Evolutionary conservation across 1,284 basidiomycete genomes (phyloP).

Genomic region (Kalmanozyma brasiliensis): DNA sequence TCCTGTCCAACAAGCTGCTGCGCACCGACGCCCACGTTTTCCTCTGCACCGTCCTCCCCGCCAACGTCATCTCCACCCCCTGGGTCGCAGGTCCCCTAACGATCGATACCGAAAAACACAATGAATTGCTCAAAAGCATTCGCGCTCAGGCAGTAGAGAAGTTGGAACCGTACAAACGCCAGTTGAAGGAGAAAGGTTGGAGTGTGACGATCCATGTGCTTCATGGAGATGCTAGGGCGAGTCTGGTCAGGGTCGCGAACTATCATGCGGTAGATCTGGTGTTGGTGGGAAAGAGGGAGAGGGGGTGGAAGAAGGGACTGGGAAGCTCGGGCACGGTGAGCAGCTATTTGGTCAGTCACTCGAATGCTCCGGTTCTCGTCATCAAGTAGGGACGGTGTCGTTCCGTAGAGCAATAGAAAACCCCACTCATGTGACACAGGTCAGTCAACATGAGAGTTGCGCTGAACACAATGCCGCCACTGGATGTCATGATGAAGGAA

Average conservation of each 20-base stretch:
- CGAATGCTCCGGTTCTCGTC: slow-evolving; percentile 61
- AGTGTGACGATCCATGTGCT: slow-evolving; percentile 63
- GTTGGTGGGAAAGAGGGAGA: slow-evolving; percentile 53
- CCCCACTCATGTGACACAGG: no score
- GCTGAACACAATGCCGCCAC: no score
- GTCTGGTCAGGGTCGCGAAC: slow-evolving; percentile 54
- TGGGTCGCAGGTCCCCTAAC: slow-evolving; percentile 64
- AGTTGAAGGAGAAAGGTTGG: slow-evolving; percentile 57
- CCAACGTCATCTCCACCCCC: slow-evolving; percentile 59
- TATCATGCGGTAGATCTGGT: slow-evolving; percentile 60
- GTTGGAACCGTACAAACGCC: slow-evolving; percentile 59
- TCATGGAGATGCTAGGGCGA: slow-evolving; percentile 60
- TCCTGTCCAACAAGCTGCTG: slow-evolving; percentile 55
- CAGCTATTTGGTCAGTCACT: slow-evolving; percentile 59
- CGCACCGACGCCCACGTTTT: slow-evolving; percentile 57
- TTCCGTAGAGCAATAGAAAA: no score
- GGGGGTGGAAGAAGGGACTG: slow-evolving; percentile 55
- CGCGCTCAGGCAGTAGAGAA: slow-evolving; percentile 60
- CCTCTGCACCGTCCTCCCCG: slow-evolving; percentile 61
- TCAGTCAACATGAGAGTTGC: no score
- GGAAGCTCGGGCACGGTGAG: slow-evolving; percentile 50
- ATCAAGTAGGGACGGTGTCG: slow-evolving; percentile 59
- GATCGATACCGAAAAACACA: slow-evolving; percentile 63
- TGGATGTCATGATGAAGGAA: no score
- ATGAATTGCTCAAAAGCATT: slow-evolving; percentile 60